These are phyloP conservation scores for Nasturtium officinale DNA, from an alignment of 345 rosid genomes.

Conservation along the genomic window DNA sequence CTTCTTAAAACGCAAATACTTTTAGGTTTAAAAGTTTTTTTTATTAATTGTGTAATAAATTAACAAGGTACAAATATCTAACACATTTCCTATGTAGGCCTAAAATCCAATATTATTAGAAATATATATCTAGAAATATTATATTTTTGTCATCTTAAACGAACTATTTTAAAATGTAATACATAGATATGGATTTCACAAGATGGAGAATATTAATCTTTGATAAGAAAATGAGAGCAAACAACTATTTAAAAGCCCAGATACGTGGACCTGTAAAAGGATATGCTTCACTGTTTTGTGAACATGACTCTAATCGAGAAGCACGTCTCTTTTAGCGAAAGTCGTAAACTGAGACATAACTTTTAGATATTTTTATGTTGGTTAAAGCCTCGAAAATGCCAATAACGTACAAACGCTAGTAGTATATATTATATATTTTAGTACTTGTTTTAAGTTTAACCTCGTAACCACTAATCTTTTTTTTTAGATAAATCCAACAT, in stretches of 20 bases:
- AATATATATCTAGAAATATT: not conserved
- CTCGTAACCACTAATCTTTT: not conserved
- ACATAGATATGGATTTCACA: not conserved
- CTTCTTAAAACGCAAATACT: too few species aligned
- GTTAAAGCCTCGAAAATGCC: slow-evolving; percentile 16
- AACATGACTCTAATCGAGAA: slow-evolving; percentile 18
- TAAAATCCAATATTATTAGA: too few species aligned
- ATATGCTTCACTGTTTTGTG: slow-evolving; percentile 26
- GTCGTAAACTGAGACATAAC: not conserved
- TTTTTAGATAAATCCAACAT: not conserved
- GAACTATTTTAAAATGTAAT: not conserved
- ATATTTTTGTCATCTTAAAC: too few species aligned
- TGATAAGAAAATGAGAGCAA: not conserved
- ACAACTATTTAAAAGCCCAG: not conserved
- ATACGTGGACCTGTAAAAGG: slow-evolving; percentile 26
- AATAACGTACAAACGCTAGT: not conserved
- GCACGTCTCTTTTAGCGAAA: slow-evolving; percentile 31
- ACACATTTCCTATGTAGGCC: not conserved
- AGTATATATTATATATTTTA: not conserved
- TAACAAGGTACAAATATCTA: not conserved
- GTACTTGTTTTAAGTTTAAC: not conserved
- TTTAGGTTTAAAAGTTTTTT: too few species aligned
- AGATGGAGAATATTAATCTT: slow-evolving; percentile 7
- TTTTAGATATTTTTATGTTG: not conserved
- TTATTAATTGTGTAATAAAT: too few species aligned